phyloP scores from a whole-genome alignment of 108 stramenopile species.

The Stephanodiscus triporus region DNA sequence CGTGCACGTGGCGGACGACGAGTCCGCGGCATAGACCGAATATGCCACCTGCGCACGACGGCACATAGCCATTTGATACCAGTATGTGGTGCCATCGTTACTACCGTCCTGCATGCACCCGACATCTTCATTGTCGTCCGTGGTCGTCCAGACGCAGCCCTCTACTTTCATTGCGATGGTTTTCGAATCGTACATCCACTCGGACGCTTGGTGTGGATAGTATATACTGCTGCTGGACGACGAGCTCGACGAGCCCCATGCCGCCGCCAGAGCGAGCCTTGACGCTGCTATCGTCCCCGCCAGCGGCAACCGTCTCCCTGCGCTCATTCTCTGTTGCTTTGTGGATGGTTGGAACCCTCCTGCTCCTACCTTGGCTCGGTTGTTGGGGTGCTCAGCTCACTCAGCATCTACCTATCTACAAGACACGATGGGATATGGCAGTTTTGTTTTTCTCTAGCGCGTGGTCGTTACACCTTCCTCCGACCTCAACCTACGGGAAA shows the following conservation, averaged over 20 bases:
- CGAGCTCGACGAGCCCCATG: conserved; percentile 35
- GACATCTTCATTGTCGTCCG: conserved; percentile 66
- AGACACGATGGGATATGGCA: no score
- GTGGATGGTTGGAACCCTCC: not conserved
- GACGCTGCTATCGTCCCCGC: conserved; percentile 10
- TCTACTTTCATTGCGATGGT: conserved; percentile 69
- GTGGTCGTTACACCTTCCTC: no score
- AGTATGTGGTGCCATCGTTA: conserved; percentile 82
- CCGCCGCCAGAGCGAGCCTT: conserved; percentile 15
- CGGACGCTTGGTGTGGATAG: conserved; percentile 53
- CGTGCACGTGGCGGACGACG: conserved; percentile 55
- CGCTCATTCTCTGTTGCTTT: conserved; percentile 4
- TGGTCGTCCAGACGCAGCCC: conserved; percentile 76
- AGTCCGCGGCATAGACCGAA: conserved; percentile 67
- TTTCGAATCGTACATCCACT: conserved; percentile 63
- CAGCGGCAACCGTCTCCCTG: conserved; percentile 16
- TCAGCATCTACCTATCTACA: no score
- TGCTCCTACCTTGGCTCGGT: no score
- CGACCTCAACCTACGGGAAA: no score
- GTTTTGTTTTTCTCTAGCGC: no score
- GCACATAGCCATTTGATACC: conserved; percentile 91
- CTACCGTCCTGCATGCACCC: conserved; percentile 70
- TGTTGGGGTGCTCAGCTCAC: no score
- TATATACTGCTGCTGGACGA: conserved; percentile 22
- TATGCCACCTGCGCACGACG: conserved; percentile 79